Conservation (phyloP, 768 basidiomycete species). For the Boletus rubropictus region DNA sequence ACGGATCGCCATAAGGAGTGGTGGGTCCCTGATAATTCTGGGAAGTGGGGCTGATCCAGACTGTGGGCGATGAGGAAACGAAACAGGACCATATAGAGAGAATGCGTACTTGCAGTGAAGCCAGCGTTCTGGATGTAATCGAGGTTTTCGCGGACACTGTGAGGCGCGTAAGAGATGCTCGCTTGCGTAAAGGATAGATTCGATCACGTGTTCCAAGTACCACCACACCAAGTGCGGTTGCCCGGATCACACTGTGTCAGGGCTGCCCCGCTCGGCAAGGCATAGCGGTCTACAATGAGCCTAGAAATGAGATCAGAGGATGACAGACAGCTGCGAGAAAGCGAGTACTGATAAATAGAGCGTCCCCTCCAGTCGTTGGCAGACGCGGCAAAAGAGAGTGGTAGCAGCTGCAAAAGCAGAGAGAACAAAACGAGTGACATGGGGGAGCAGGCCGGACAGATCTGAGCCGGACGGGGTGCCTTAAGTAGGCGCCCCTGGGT, state of each 20-base stretch:
- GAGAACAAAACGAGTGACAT: neutral
- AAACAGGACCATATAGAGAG: neutral
- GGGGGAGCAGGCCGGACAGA: neutral
- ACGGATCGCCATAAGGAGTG: slow-evolving; percentile 73
- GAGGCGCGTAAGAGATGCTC: neutral
- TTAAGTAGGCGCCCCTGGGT: neutral
- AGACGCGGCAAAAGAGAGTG: slow-evolving; percentile 6
- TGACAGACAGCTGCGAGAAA: neutral
- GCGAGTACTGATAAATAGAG: slow-evolving; percentile 12
- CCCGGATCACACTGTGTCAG: slow-evolving; percentile 7
- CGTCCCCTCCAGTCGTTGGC: slow-evolving; percentile 13
- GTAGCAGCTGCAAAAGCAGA: neutral
- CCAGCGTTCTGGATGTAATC: slow-evolving; percentile 82
- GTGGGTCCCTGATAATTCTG: slow-evolving; percentile 70
- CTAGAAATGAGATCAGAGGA: neutral
- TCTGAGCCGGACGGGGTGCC: neutral
- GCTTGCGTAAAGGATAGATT: neutral
- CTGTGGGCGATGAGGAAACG: slow-evolving; percentile 27
- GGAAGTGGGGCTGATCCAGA: slow-evolving; percentile 81
- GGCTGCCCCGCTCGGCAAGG: slow-evolving; percentile 8
- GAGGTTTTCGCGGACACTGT: slow-evolving; percentile 61
- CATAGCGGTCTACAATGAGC: slow-evolving; percentile 12
- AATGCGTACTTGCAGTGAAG: slow-evolving; percentile 61
- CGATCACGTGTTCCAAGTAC: slow-evolving; percentile 14
- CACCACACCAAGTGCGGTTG: slow-evolving; percentile 14